phyloP scores from a whole-genome alignment of 179 eudicot species.

The Nepenthes alata region DNA sequence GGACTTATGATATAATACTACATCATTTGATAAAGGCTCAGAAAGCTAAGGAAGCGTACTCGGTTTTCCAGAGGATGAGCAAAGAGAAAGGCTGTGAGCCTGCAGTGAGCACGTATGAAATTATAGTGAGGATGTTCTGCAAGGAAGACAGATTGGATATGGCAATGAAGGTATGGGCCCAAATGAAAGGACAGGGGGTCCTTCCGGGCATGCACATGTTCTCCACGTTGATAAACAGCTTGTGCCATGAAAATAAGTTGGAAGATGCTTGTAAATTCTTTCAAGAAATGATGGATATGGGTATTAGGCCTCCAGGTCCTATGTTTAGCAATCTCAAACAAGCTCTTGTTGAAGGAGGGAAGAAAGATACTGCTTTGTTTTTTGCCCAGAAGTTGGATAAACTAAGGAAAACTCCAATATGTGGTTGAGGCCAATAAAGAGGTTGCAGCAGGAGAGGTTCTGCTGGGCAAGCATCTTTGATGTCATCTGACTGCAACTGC shows the following conservation, averaged over 20 bases:
- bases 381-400: conserved; percentile 46
- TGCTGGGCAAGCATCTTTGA: too few relatives aligned
- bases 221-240: conserved; percentile 42
- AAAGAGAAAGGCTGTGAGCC: conserved; percentile 48
- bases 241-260: conserved; percentile 43
- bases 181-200: conserved; percentile 65
- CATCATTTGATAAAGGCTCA: conserved; percentile 52
- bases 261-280: conserved; percentile 62
- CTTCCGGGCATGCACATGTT: conserved; percentile 78
- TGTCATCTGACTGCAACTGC: too few relatives aligned
- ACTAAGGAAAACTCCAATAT: conserved; percentile 29
- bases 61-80: conserved; percentile 42
- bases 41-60: conserved; percentile 47
- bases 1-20: conserved; percentile 70
- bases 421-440: neutral
- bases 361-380: conserved; percentile 32
- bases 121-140: conserved; percentile 73
- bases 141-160: conserved; percentile 31
- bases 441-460: neutral
- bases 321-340: conserved; percentile 48
- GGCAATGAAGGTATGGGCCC: conserved; percentile 60
- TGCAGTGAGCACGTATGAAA: conserved; percentile 50
- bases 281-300: conserved; percentile 66
- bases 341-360: conserved; percentile 53
- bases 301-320: conserved; percentile 62